A percentile compares a stretch with the other conserved stretches of the same genome.
Conservation (phyloP, 768 basidiomycete species). For the Tubosaeta brunneosetosa region DNA sequence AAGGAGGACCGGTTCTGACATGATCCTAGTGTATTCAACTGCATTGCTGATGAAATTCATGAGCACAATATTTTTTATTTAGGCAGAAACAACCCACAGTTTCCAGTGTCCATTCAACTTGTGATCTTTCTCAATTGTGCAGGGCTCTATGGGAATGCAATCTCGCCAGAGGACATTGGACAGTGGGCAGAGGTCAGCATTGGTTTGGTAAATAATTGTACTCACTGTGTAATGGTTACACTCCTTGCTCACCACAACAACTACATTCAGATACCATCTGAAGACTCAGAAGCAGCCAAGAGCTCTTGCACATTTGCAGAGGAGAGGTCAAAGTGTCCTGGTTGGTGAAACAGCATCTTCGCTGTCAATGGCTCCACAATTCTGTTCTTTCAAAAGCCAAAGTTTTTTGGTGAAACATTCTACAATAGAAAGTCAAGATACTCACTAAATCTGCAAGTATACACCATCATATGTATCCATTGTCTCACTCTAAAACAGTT, state of each 20-base stretch:
- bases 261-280: background rate
- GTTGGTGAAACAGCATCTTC: constrained; percentile 35
- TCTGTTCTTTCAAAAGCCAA: constrained; percentile 7
- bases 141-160: constrained; percentile 28
- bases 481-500: too few relatives aligned
- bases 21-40: constrained; percentile 25
- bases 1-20: too few relatives aligned
- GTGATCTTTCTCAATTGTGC: constrained; percentile 22
- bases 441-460: constrained; percentile 17
- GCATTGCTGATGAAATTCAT: constrained; percentile 16
- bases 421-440: constrained; percentile 16
- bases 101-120: constrained; percentile 24
- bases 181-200: constrained; percentile 9
- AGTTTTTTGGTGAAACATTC: background rate
- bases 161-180: background rate
- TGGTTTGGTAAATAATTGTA: constrained; percentile 1
- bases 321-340: background rate
- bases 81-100: constrained; percentile 14
- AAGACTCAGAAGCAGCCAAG: background rate
- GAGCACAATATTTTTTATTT: constrained; percentile 22
- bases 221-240: background rate
- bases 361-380: constrained; percentile 35
- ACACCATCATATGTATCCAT: background rate
- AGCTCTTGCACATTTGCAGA: background rate
- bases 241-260: constrained; percentile 1